Percentiles rank a stretch among this genome's conserved stretches.
phyloP scores from a whole-genome alignment of 768 basidiomycete genomes.

The Rubroboletus satanas region DNA sequence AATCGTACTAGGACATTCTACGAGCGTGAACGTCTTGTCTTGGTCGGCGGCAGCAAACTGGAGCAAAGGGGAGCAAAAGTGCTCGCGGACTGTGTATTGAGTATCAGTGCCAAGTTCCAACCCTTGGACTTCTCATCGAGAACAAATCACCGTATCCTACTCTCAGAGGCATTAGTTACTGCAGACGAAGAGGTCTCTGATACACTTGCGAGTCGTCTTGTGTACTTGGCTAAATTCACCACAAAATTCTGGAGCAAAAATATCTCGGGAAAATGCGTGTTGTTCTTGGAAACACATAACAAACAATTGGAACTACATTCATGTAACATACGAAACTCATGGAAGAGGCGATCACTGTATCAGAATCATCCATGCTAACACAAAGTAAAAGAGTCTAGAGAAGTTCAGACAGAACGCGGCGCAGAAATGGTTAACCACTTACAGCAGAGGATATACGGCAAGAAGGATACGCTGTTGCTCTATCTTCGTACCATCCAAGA shows the following conservation, averaged over 20 bases:
- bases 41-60: slow-evolving; percentile 73
- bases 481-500: slow-evolving; percentile 92
- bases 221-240: background rate
- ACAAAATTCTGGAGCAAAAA: background rate
- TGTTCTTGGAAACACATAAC: background rate
- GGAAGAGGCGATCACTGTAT: slow-evolving; percentile 55
- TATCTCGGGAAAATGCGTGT: background rate
- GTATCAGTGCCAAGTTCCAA: slow-evolving; percentile 3
- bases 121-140: background rate
- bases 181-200: background rate
- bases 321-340: slow-evolving; percentile 3
- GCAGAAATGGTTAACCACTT: slow-evolving; percentile 30
- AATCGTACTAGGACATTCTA: slow-evolving; percentile 81
- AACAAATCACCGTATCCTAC: slow-evolving; percentile 30
- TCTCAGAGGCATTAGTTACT: slow-evolving; percentile 25
- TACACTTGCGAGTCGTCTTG: background rate
- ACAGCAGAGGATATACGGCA: slow-evolving; percentile 95
- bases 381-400: slow-evolving; percentile 83
- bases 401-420: background rate
- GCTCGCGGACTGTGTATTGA: slow-evolving; percentile 62
- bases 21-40: slow-evolving; percentile 70
- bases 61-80: slow-evolving; percentile 89
- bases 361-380: slow-evolving; percentile 95
- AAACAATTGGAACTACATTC: slow-evolving; percentile 14
- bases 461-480: slow-evolving; percentile 86